Percentiles rank a stretch among this genome's conserved stretches.
These are phyloP conservation scores for Colletotrichum sp. DNA, from an alignment of 2,329 filamentous ascomycete species.

Conservation along the genomic window DNA sequence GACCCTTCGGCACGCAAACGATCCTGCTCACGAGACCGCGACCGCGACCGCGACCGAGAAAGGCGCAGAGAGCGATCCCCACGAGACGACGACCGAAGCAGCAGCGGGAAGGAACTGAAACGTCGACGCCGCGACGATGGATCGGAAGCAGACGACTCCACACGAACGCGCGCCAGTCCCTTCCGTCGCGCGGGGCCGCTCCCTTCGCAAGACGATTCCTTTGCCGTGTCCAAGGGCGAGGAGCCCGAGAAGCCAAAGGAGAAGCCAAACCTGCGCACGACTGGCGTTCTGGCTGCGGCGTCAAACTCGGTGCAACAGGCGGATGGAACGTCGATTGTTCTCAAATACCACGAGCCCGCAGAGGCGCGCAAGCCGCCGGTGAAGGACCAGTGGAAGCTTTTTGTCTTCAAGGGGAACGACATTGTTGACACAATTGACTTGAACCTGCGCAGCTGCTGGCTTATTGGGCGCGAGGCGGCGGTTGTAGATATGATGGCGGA, in stretches of 20 bases:
- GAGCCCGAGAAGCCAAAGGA: slow-evolving; percentile 71
- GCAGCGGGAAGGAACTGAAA: slow-evolving; percentile 8
- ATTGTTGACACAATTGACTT: slow-evolving; percentile 84
- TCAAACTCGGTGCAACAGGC: slow-evolving; percentile 79
- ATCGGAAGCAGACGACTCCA: slow-evolving; percentile 33
- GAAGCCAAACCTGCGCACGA: slow-evolving; percentile 84
- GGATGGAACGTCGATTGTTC: slow-evolving; percentile 75
- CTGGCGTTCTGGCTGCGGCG: slow-evolving; percentile 84
- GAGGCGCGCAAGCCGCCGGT: slow-evolving; percentile 88
- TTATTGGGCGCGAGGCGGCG: slow-evolving; percentile 79
- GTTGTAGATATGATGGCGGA: slow-evolving; percentile 86
- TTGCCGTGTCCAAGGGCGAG: slow-evolving; percentile 58
- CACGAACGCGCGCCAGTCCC: slow-evolving; percentile 27
- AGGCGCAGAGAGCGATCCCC: slow-evolving; percentile 30
- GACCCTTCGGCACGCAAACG: slow-evolving; percentile 1
- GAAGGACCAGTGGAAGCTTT: slow-evolving; percentile 84
- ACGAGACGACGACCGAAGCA: slow-evolving; percentile 19
- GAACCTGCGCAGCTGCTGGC: slow-evolving; percentile 81
- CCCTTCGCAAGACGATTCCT: slow-evolving; percentile 65
- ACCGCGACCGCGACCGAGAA: slow-evolving; percentile 28
- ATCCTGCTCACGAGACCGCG: slow-evolving; percentile 22
- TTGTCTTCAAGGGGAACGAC: slow-evolving; percentile 86
- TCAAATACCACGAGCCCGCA: slow-evolving; percentile 96
- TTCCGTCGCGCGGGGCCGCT: slow-evolving; percentile 51
- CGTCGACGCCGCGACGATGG: not conserved